Evolutionary conservation across 108 stramenopile genomes (phyloP).

Genomic region (Ochromonas danica): DNA sequence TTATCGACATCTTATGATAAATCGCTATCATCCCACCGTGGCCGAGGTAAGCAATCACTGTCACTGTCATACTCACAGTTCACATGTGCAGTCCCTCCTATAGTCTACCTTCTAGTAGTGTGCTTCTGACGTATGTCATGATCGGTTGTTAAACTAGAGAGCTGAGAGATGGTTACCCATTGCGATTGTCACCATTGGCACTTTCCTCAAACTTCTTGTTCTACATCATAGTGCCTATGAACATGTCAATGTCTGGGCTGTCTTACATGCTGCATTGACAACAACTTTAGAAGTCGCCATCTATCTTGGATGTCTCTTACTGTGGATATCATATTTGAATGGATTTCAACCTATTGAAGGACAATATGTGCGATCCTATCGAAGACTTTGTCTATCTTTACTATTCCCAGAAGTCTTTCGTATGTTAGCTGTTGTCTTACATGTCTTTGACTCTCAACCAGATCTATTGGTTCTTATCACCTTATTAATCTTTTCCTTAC

Average conservation of each 20-base stretch:
- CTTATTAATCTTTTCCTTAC: neutral
- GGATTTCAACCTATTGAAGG: too few relatives aligned
- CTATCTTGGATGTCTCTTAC: too few relatives aligned
- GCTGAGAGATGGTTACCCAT: slow-evolving; percentile 1
- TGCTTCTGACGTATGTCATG: too few relatives aligned
- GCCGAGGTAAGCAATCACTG: neutral
- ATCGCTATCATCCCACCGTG: neutral
- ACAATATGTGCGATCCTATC: too few relatives aligned
- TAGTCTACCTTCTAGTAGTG: too few relatives aligned
- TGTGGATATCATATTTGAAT: too few relatives aligned
- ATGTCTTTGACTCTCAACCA: slow-evolving; percentile 26
- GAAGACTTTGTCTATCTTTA: slow-evolving; percentile 2
- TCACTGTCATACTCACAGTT: neutral
- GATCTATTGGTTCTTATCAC: neutral
- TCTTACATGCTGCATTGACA: too few relatives aligned
- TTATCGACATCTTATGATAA: slow-evolving; percentile 27
- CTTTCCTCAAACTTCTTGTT: neutral
- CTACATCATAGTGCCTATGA: neutral
- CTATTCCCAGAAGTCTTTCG: slow-evolving; percentile 11
- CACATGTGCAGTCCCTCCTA: too few relatives aligned
- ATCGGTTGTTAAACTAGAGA: too few relatives aligned
- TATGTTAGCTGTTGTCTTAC: slow-evolving; percentile 23
- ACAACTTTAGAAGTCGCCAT: too few relatives aligned
- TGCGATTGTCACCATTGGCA: neutral
- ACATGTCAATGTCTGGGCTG: neutral